These are phyloP conservation scores for Eutrema heterophyllum DNA, from an alignment of 345 rosid species.

Conservation along the genomic window DNA sequence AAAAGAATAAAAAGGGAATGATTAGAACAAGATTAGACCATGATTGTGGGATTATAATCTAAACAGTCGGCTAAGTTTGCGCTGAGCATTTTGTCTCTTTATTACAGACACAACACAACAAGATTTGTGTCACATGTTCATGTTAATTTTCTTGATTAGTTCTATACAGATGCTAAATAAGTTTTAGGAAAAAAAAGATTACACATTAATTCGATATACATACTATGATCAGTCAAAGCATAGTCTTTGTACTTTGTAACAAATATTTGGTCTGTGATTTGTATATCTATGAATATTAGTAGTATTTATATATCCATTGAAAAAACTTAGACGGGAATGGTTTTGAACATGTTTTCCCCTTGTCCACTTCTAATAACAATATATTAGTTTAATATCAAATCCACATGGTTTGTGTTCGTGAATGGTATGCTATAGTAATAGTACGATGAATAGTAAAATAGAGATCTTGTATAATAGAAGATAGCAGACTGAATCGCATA, in stretches of 20 bases:
- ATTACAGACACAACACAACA: conserved; percentile 54
- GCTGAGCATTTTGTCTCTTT: conserved; percentile 50
- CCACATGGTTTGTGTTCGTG: conserved; percentile 23
- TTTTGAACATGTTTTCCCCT: conserved; percentile 38
- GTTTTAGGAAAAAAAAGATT: background rate
- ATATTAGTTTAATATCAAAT: conserved; percentile 7
- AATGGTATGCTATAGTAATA: background rate
- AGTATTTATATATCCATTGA: conserved; percentile 25
- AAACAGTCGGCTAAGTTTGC: conserved; percentile 68
- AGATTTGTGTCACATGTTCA: conserved; percentile 31
- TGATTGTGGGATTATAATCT: conserved; percentile 60
- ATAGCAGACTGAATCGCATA: background rate
- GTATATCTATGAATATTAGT: background rate
- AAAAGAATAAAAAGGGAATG: conserved; percentile 14
- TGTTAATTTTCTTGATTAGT: conserved; percentile 24
- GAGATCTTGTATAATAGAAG: background rate
- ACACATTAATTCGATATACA: background rate
- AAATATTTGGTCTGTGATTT: conserved; percentile 29
- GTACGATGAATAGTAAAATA: background rate
- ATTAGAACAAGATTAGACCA: conserved; percentile 36
- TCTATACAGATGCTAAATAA: conserved; percentile 36
- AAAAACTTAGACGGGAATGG: conserved; percentile 36
- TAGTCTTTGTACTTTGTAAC: conserved; percentile 23
- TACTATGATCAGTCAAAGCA: conserved; percentile 25
- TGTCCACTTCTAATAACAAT: conserved; percentile 36